These are phyloP conservation scores for Pleurostoma richardsiae DNA, from an alignment of 2,329 filamentous ascomycete genomes.

Conservation along the genomic window DNA sequence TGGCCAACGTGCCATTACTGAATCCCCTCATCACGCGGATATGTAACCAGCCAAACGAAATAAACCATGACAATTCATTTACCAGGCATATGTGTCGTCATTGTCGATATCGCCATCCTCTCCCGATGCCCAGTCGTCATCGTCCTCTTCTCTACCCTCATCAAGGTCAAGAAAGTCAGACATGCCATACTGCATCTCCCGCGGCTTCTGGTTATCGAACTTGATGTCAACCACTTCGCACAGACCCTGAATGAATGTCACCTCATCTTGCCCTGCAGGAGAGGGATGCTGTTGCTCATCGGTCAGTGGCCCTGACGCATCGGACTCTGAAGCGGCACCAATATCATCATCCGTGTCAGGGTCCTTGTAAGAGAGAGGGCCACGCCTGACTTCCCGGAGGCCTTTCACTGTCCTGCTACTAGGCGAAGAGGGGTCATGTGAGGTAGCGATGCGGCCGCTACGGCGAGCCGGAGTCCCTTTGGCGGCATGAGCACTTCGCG, in stretches of 20 bases:
- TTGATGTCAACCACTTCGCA: conserved; percentile 66
- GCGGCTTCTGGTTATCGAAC: conserved; percentile 71
- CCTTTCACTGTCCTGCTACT: conserved; percentile 1
- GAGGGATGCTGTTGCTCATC: conserved; percentile 2
- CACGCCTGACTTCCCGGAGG: conserved; percentile 6
- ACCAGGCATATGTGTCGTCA: too few species aligned
- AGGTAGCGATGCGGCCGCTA: conserved; percentile 19
- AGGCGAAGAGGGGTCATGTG: conserved; percentile 9
- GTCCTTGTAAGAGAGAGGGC: conserved; percentile 7
- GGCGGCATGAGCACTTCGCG: background rate
- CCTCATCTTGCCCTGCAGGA: conserved; percentile 2
- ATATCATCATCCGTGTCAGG: conserved; percentile 10
- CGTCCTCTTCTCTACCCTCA: too few species aligned
- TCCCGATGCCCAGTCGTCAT: too few species aligned
- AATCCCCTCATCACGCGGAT: too few species aligned
- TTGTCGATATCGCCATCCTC: too few species aligned
- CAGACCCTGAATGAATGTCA: conserved; percentile 55
- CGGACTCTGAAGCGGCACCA: conserved; percentile 2
- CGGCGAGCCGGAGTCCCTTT: conserved; percentile 12
- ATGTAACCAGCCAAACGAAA: too few species aligned
- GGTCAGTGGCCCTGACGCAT: conserved; percentile 10
- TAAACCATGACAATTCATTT: too few species aligned
- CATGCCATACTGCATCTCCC: conserved; percentile 64
- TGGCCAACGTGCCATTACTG: too few species aligned
- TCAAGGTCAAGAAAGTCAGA: conserved; percentile 59